Evolutionary conservation across 1,139 yeast species (phyloP).

Genomic region (Yamadazyma siamensis): DNA sequence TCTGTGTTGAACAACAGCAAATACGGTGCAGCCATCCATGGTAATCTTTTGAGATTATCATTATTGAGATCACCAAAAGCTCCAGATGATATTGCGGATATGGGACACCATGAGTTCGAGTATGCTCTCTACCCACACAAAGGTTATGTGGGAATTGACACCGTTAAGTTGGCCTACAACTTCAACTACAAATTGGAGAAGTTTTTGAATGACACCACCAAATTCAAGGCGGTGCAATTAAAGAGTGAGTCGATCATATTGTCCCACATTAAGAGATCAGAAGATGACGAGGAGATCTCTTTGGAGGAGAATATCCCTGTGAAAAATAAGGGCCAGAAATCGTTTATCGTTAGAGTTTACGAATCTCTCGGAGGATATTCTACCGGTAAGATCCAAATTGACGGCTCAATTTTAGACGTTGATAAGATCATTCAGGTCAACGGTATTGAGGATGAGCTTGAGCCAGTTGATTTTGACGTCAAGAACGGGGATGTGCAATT

Average conservation of each 20-base stretch:
- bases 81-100: conserved; percentile 90
- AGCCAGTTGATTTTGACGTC: conserved; percentile 18
- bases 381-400: conserved; percentile 47
- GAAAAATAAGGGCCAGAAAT: conserved; percentile 40
- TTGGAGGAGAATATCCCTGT: conserved; percentile 36
- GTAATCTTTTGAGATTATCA: conserved; percentile 81
- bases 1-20: conserved; percentile 79
- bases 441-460: conserved; percentile 63
- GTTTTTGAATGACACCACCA: conserved; percentile 8
- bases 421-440: conserved; percentile 57
- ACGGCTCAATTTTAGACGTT: conserved; percentile 30
- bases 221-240: conserved; percentile 17
- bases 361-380: conserved; percentile 82
- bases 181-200: conserved; percentile 60
- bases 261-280: conserved; percentile 82
- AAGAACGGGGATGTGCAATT: conserved; percentile 34
- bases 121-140: conserved; percentile 83
- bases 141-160: conserved; percentile 59
- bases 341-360: conserved; percentile 71
- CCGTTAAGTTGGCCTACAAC: conserved; percentile 74
- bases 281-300: conserved; percentile 64
- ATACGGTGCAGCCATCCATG: conserved; percentile 90
- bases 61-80: conserved; percentile 82
- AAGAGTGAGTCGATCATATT: conserved; percentile 56
- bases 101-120: conserved; percentile 81